Evolutionary conservation across 2,329 filamentous ascomycete genomes (phyloP).

Genomic region (Seiridium cupressi): DNA sequence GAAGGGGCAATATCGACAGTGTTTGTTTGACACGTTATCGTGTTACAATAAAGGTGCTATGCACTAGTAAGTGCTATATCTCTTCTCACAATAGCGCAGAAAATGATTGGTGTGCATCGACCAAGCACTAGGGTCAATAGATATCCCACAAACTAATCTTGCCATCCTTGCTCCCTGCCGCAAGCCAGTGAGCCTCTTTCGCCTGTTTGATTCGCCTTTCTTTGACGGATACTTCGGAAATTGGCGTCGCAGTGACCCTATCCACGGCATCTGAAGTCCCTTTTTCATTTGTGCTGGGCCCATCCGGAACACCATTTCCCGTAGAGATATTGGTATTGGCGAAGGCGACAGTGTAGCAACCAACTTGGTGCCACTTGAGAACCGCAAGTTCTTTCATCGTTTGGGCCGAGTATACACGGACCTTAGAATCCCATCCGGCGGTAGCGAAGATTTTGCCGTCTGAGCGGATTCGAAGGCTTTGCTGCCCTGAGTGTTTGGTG

Average conservation of each 20-base stretch:
- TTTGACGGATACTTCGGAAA: conserved; percentile 51
- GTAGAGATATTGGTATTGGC: conserved; percentile 37
- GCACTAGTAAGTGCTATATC: no score
- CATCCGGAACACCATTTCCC: no score
- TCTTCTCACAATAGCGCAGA: not conserved
- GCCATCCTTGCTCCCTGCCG: conserved; percentile 88
- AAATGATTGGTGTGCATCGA: not conserved
- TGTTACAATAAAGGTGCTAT: no score
- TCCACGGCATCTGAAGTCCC: conserved; percentile 6
- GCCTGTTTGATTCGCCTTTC: conserved; percentile 63
- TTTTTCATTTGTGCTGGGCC: not conserved
- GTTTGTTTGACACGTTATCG: no score
- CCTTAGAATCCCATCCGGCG: conserved; percentile 84
- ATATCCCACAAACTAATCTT: conserved; percentile 96
- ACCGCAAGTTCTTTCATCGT: conserved; percentile 86
- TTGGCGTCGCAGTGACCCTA: conserved; percentile 24
- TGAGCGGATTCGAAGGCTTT: conserved; percentile 71
- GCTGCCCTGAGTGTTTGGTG: conserved; percentile 89
- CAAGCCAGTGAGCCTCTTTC: conserved; percentile 80
- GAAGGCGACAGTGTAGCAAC: conserved; percentile 81
- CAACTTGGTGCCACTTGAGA: conserved; percentile 89
- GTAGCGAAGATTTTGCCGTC: conserved; percentile 86
- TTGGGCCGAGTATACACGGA: conserved; percentile 78
- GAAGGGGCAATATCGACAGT: no score
- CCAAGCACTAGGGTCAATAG: conserved; percentile 50